Percentiles rank a stretch among this genome's conserved stretches.
Evolutionary conservation across 129 eudicot genomes (phyloP).

Genomic region (Flaveria bidentis): DNA sequence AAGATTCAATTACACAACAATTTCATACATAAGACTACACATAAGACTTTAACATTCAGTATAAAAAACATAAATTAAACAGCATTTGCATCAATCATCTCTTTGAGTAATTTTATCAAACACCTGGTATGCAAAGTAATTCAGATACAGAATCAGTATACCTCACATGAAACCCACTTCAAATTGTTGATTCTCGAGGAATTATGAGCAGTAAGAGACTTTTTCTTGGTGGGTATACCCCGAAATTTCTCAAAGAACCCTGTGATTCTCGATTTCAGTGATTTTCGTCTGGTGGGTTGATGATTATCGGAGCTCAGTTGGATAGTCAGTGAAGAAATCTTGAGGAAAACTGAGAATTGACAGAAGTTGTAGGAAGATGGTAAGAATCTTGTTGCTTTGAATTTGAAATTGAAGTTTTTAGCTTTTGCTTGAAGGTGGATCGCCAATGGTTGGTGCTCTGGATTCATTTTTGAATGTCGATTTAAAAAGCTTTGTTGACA

Average conservation of each 20-base stretch:
- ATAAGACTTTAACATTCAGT: no score
- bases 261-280: slow-evolving; percentile 21
- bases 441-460: slow-evolving; percentile 30
- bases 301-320: slow-evolving; percentile 17
- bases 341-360: slow-evolving; percentile 35
- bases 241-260: slow-evolving; percentile 20
- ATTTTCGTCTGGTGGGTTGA: slow-evolving; percentile 10
- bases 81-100: neutral
- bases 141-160: slow-evolving; percentile 1
- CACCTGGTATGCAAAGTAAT: slow-evolving; percentile 17
- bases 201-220: slow-evolving; percentile 12
- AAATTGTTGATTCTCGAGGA: slow-evolving; percentile 2
- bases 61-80: neutral
- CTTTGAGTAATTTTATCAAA: slow-evolving; percentile 6
- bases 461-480: slow-evolving; percentile 24
- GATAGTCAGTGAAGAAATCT: slow-evolving; percentile 24
- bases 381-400: slow-evolving; percentile 28
- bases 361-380: slow-evolving; percentile 26
- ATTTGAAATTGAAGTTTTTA: slow-evolving; percentile 25
- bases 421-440: slow-evolving; percentile 37
- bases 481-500: neutral
- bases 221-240: slow-evolving; percentile 19
- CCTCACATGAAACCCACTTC: slow-evolving; percentile 26
- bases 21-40: neutral
- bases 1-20: neutral